phyloP scores from a whole-genome alignment of 2,329 filamentous ascomycete genomes.

The Fusarium torulosum region DNA sequence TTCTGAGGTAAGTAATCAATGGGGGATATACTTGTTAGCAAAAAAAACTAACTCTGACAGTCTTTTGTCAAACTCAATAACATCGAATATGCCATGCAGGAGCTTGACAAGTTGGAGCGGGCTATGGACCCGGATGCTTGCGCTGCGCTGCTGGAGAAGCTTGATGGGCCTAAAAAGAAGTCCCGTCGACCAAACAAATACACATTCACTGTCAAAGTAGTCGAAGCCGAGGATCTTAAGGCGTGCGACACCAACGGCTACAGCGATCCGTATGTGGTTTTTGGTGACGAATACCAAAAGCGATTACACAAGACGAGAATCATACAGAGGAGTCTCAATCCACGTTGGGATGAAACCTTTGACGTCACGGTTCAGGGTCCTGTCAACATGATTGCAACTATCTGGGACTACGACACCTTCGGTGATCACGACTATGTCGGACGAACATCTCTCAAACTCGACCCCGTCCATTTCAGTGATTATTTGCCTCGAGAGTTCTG shows the following conservation, averaged over 20 bases:
- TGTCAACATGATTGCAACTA: conserved; percentile 93
- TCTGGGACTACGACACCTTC: conserved; percentile 98
- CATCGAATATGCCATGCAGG: conserved; percentile 92
- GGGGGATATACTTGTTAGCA: neutral
- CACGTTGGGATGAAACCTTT: conserved; percentile 96
- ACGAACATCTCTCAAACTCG: conserved; percentile 96
- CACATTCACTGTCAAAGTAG: conserved; percentile 98
- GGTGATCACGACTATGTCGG: conserved; percentile 98
- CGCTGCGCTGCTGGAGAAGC: conserved; percentile 81
- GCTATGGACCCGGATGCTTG: conserved; percentile 93
- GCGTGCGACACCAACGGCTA: conserved; percentile 95
- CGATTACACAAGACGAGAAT: conserved; percentile 94
- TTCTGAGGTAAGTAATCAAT: conserved; percentile 74
- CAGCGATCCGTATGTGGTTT: conserved; percentile 96
- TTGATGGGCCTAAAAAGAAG: conserved; percentile 76
- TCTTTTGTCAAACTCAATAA: conserved; percentile 99
- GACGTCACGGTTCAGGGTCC: conserved; percentile 94
- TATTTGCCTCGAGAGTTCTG: conserved; percentile 97
- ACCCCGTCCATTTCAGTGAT: conserved; percentile 96
- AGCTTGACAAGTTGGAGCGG: conserved; percentile 90
- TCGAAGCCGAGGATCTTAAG: conserved; percentile 97
- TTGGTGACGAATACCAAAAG: conserved; percentile 98
- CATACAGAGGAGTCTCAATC: conserved; percentile 89
- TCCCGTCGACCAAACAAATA: conserved; percentile 83
- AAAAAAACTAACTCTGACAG: conserved; percentile 61